Percentiles rank a stretch among this genome's conserved stretches.
Conservation (phyloP, 768 basidiomycete genomes). For the Pulveroboletus sp. region DNA sequence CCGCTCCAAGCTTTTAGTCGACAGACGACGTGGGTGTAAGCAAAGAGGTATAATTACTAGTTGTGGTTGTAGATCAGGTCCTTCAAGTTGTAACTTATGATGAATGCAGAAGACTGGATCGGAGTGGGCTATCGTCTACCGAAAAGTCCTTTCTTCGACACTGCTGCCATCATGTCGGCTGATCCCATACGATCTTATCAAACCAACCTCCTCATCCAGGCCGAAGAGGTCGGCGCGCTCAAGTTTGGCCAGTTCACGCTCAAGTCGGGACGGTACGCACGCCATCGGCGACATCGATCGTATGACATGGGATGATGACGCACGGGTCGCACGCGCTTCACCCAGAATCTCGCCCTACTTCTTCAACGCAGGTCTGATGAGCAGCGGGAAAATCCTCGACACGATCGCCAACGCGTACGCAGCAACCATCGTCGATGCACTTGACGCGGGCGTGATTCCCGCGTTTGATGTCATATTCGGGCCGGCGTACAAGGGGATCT, state of each 20-base stretch:
- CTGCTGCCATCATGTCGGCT: constrained; percentile 16
- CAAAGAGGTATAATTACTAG: too few relatives aligned
- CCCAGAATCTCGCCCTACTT: constrained; percentile 89
- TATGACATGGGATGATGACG: background rate
- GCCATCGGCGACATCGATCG: background rate
- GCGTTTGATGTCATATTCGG: constrained; percentile 86
- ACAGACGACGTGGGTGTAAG: too few relatives aligned
- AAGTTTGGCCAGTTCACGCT: constrained; percentile 91
- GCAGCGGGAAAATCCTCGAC: constrained; percentile 75
- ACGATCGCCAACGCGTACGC: constrained; percentile 82
- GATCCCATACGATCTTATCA: constrained; percentile 46
- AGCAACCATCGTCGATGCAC: constrained; percentile 60
- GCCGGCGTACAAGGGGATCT: constrained; percentile 96
- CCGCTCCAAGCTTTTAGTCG: too few relatives aligned
- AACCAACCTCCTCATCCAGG: constrained; percentile 61
- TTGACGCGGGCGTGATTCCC: constrained; percentile 29
- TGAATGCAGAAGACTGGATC: too few relatives aligned
- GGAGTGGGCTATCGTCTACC: too few relatives aligned
- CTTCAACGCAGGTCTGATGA: constrained; percentile 91
- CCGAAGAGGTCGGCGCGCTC: constrained; percentile 68
- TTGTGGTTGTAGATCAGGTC: too few relatives aligned
- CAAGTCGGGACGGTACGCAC: constrained; percentile 86
- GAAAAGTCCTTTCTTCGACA: background rate
- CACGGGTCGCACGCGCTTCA: background rate
- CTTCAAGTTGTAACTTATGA: too few relatives aligned